Base-by-base conservation (phyloP, 805 yeast species). In the Saccharomycopsis oosterbeekiorum region DNA sequence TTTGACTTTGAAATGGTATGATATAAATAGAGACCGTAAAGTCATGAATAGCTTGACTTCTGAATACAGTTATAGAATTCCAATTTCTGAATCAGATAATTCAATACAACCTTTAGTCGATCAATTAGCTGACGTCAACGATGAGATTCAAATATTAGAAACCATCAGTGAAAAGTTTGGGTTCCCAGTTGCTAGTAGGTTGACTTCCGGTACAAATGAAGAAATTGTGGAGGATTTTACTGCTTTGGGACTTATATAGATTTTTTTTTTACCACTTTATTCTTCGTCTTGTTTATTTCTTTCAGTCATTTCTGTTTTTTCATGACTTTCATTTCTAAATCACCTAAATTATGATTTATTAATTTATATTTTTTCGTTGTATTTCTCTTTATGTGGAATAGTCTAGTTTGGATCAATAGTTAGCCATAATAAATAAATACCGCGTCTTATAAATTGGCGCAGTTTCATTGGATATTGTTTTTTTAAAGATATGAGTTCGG, bases 1-100 rank as follows among this genome's bases (percentile, higher is more conserved):
- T 8, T 88, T 96, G 3, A 92, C 97, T 5, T 81, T 86, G 50
- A 80, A 83, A 65, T 94, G 98, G 98, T 93, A 93, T 75, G 86
- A 88, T 66, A 88, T 92, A 68, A 92, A 91, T 73, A 84, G 86
- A 68, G 98, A 94, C 71, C 80, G 97, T 67, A 80, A 96, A 65
- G 84, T 84, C 55, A 80, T 89, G 82, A 97, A 90, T 70, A 80
- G 81, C 65, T 67, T 83, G 58, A 74, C 76, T 58, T 78, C 86
- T 54, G 76, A 79, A 64, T 73, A 73, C 69, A 68, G 75, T 60
- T 73, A 75, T 73, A 68, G 72, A 65, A 69, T 79, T 55, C 76
- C 81, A 60, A 47, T 47, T 10, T 47, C 53, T 21, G 53, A 47
- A 19, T 47, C 34, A 47, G 53, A 47, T 19, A 68, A 74, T 65